phyloP scores from a whole-genome alignment of 805 yeast genomes.

The Schwanniomyces sp. region DNA sequence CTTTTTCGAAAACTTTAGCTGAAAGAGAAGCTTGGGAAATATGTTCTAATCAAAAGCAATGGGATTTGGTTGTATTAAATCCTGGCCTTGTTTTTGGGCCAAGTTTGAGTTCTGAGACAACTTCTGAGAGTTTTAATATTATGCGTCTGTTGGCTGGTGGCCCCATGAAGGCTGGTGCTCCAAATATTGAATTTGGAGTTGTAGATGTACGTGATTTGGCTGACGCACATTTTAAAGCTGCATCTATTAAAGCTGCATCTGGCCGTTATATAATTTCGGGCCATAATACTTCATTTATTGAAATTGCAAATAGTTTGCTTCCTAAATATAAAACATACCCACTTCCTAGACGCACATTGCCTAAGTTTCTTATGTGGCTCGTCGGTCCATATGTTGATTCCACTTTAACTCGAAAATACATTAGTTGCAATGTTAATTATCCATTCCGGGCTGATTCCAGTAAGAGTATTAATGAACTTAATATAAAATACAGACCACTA shows the following conservation, averaged over 20 bases:
- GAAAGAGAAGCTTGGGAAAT: constrained; percentile 14
- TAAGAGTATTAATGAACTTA: constrained; percentile 3
- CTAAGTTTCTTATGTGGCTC: background rate
- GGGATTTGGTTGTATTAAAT: constrained; percentile 1
- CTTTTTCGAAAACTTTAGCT: constrained; percentile 16
- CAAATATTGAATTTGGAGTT: constrained; percentile 2
- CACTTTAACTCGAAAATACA: too few species aligned
- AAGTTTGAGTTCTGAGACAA: constrained; percentile 2
- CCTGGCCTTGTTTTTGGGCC: constrained; percentile 6
- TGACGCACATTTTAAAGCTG: constrained; percentile 3
- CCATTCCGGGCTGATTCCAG: background rate
- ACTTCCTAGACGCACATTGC: background rate
- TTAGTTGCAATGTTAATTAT: background rate
- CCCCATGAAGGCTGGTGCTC: background rate
- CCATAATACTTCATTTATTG: constrained; percentile 3
- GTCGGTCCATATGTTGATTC: background rate
- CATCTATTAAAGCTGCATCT: background rate
- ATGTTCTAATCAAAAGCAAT: constrained; percentile 4
- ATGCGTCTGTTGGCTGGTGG: constrained; percentile 4
- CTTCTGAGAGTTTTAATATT: constrained; percentile 6
- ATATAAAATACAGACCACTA: constrained; percentile 4
- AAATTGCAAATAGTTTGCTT: background rate
- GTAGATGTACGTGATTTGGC: constrained; percentile 5
- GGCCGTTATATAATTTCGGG: constrained; percentile 6
- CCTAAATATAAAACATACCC: constrained; percentile 3